phyloP scores from a whole-genome alignment of 169 alveolate species.

The Cryptosporidium bovis region DNA sequence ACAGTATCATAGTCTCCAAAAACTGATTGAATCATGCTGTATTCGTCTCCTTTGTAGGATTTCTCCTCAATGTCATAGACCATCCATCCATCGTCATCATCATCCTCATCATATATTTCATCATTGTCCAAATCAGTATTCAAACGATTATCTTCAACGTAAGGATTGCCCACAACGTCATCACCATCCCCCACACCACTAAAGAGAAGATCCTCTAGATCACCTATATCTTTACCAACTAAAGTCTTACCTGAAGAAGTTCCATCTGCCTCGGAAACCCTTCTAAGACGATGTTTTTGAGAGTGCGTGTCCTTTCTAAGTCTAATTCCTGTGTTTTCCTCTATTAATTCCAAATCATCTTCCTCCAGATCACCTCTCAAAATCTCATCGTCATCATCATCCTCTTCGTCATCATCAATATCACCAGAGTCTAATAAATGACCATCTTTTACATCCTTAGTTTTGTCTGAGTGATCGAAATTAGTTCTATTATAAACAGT shows the following conservation, averaged over 20 bases:
- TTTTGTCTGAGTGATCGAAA: neutral
- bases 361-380: constrained; percentile 56
- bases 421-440: neutral
- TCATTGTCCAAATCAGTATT: neutral
- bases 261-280: constrained; percentile 44
- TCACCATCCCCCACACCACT: constrained; percentile 12
- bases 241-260: constrained; percentile 25
- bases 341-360: constrained; percentile 55
- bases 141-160: constrained; percentile 1
- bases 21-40: constrained; percentile 61
- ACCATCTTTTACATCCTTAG: constrained; percentile 1
- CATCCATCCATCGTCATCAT: constrained; percentile 69
- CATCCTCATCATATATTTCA: constrained; percentile 15
- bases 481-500: constrained; percentile 15
- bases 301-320: constrained; percentile 12
- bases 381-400: constrained; percentile 71
- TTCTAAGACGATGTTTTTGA: constrained; percentile 59
- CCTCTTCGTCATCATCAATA: constrained; percentile 29
- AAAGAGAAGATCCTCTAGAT: constrained; percentile 55
- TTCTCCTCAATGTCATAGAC: constrained; percentile 49
- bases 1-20: constrained; percentile 73
- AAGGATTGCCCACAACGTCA: neutral
- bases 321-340: constrained; percentile 68
- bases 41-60: constrained; percentile 28
- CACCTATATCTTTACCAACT: constrained; percentile 51